Base-by-base conservation (phyloP, 306 rosid genomes). In the Urtica urens region DNA sequence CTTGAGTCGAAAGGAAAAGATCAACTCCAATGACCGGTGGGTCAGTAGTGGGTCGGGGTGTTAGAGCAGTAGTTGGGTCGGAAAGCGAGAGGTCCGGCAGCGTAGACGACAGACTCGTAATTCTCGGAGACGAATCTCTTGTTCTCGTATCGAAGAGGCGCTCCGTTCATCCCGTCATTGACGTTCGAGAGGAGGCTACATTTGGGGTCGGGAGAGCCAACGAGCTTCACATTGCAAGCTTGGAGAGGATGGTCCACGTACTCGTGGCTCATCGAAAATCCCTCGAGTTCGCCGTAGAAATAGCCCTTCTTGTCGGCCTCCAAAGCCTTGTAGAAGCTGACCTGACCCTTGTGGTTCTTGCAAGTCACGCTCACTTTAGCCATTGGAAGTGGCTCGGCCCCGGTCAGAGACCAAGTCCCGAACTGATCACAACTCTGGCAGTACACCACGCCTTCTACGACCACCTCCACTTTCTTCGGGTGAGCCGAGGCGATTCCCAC, bases 81-180 rank as follows among this genome's bases (percentile, higher is more conserved):
- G 64, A 90, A 90, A 57, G 94, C 94, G 73, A 90, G 63, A 21
- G 96, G 96, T 0, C 99, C 93, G 35, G 93, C 87, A 49, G 96
- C 71, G 59, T 75, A 85, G 9, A 90, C 31, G 2, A 83, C 83
- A 21, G 92, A 84, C 49, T 76, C 78, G 7, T 90, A 85, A 11
- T 59, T 59, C 51, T 67, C 74, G 33, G 86, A 86, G 22, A 2
- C 40, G 29, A 82, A 35, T 19, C 57, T 73, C 79, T 90, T 85
- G 40, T 60, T 67, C 60, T 79, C 93, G 18, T 44, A 90, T 1
- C 87, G 85, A 56, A 90, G 94, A 0, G 81, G 59, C 2, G 87
- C 71, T 0, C 96, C 96, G 55, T 70, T 59, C 18, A 85, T 79
- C 7, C 83, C 93, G 19, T 85, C 63, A 49, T 90, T 85, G 58